A percentile compares a stretch with the other conserved stretches of the same genome.
phyloP scores from a whole-genome alignment of 371 early-diverging fungal genomes.

The Basidiobolus meristosporus region DNA sequence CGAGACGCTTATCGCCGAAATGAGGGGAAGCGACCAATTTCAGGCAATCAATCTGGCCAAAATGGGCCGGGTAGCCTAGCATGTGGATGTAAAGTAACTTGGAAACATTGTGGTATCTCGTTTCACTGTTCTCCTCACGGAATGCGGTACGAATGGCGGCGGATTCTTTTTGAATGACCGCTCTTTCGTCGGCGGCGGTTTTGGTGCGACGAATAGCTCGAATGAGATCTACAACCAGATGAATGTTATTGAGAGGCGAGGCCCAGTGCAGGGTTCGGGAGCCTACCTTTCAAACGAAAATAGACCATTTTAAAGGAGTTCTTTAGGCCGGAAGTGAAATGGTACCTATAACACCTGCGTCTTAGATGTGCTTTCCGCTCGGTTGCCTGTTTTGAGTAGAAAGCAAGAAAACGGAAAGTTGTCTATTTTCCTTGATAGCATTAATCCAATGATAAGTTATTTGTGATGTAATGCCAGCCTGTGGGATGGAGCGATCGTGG shows the following conservation, averaged over 20 bases:
- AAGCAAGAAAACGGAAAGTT: too few species aligned
- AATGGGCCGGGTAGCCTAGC: conserved; percentile 95
- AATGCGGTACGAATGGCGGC: conserved; percentile 90
- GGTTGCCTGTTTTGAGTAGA: too few species aligned
- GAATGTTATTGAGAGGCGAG: neutral
- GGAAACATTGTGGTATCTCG: conserved; percentile 75
- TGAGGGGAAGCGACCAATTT: conserved; percentile 85
- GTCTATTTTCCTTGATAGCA: too few species aligned
- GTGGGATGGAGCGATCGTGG: too few species aligned
- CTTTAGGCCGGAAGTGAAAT: too few species aligned
- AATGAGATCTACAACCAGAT: conserved; percentile 63
- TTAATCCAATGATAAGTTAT: too few species aligned
- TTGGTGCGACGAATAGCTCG: conserved; percentile 88
- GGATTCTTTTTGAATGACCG: conserved; percentile 89
- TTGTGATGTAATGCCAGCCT: too few species aligned
- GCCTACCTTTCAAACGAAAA: conserved; percentile 1
- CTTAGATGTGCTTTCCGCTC: too few species aligned
- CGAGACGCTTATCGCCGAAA: conserved; percentile 89
- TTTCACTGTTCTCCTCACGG: conserved; percentile 72
- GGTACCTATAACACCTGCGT: too few species aligned
- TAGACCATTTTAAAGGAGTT: neutral
- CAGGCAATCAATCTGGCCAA: conserved; percentile 95
- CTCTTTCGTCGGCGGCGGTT: conserved; percentile 95
- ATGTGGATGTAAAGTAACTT: conserved; percentile 94
- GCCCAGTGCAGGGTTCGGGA: neutral